A percentile compares a stretch with the other conserved stretches of the same genome.
Evolutionary conservation across 78 protist genomes (phyloP).

Genomic region (Chrysochromulina tobinii): DNA sequence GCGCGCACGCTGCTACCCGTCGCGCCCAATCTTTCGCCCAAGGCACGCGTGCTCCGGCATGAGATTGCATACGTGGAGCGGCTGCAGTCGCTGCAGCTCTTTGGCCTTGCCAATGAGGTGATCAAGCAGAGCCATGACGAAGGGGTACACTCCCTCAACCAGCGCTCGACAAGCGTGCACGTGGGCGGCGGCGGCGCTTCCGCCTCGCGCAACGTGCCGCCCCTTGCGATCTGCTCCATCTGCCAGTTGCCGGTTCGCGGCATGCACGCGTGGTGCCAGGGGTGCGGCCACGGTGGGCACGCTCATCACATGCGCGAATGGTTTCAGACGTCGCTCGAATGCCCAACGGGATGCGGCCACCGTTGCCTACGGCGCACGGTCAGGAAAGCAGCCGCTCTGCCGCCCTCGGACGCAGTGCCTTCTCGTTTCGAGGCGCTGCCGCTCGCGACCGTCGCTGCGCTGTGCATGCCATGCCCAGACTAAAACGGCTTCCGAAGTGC

Average conservation of each 20-base stretch:
- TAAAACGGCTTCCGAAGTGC: too few species aligned
- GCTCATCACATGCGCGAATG: slow-evolving; percentile 55
- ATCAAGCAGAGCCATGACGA: neutral
- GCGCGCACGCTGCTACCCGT: neutral
- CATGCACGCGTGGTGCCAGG: slow-evolving; percentile 70
- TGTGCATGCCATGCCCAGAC: too few species aligned
- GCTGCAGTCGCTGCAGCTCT: neutral
- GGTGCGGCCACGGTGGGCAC: slow-evolving; percentile 83
- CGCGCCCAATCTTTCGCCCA: neutral
- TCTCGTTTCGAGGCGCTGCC: too few species aligned
- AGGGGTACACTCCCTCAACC: neutral
- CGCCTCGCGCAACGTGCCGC: too few species aligned
- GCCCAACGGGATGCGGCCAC: slow-evolving; percentile 73
- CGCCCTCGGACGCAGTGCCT: too few species aligned
- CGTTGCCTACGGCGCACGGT: neutral
- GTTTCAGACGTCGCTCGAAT: slow-evolving; percentile 40
- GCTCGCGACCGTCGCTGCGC: too few species aligned
- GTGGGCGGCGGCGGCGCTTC: neutral
- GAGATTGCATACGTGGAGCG: neutral
- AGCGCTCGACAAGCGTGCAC: neutral
- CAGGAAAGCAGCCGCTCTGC: too few species aligned
- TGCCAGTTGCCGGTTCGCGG: slow-evolving; percentile 56
- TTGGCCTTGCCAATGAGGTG: neutral
- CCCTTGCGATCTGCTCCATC: neutral
- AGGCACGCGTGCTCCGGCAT: neutral